Evolutionary conservation across 164 flowering plant genomes (phyloP), one percentile per base, ranked within the genome.

Genomic region (Umbellularia californica): DNA sequence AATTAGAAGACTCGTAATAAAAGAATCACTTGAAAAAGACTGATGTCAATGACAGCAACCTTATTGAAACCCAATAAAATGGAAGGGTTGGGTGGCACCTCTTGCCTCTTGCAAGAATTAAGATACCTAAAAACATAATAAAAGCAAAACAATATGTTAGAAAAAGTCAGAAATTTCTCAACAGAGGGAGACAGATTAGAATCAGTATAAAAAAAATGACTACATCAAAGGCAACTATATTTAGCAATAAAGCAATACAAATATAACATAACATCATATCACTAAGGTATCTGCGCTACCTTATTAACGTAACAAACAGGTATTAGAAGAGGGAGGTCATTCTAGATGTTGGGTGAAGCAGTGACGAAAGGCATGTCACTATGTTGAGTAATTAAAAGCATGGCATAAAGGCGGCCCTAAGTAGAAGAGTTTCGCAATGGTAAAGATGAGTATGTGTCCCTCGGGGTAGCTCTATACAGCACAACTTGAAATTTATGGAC

Each of bases 101-200:
- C 75, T 23, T 69, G 67, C 64, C 62, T 75, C 77, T 75, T 70
- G 77, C 84, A 82, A 50, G 75, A 72, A 74, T 77, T 51, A 51
- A 72, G 69, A 70, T 82, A 82, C 78, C 84, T 82, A 63, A 62
- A 17, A 63, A 23, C 58, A 70, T n/a, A 65, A 69, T 1, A 14
- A 20, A 12, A 74, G 65, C 0, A 25, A 72, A 41, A 13, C 3
- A 13, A 2, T 23, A 15, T 55, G n/a, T 55, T 52, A 52, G 35
- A 5, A 55, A 52, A 71, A 24, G 22, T 22, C 41, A 6, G 5
- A 35, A 22, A 70, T 6, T 11, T 35, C 12, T 24, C 20, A 22
- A 24, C 12, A 20, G 24, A 22, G 25, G 5, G 28, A 24, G 24
- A n/a, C 14, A 6, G 25, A 11, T 13, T 22, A 64, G 28, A 64